Evolutionary conservation across 2,329 filamentous ascomycete species (phyloP).

Genomic region (Xylaria sp.): DNA sequence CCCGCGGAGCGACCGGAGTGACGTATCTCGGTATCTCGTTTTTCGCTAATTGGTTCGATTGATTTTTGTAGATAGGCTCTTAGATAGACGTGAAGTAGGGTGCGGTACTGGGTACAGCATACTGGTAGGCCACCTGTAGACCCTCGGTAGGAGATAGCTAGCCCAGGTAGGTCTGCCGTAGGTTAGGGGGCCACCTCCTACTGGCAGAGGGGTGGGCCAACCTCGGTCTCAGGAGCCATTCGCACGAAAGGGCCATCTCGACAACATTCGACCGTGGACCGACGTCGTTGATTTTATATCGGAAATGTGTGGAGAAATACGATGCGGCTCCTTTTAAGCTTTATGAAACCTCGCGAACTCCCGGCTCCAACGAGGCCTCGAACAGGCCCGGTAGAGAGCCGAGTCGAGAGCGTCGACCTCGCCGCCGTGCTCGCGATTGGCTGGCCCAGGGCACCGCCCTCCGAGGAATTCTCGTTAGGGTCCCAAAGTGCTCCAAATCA

Average conservation of each 20-base stretch:
- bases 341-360: constrained; percentile 48
- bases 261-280: constrained; percentile 25
- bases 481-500: background rate
- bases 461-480: constrained; percentile 49
- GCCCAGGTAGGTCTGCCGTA: background rate
- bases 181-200: background rate
- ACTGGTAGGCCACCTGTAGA: background rate
- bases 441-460: constrained; percentile 38
- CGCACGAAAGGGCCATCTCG: background rate
- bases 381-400: constrained; percentile 34
- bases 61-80: background rate
- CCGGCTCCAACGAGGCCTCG: constrained; percentile 44
- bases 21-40: background rate
- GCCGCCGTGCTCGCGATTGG: constrained; percentile 42
- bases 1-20: background rate
- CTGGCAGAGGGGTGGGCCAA: constrained; percentile 10
- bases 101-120: background rate
- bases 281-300: constrained; percentile 44
- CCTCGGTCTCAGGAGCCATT: constrained; percentile 3
- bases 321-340: constrained; percentile 48
- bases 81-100: background rate
- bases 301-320: constrained; percentile 46
- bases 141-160: background rate
- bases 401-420: constrained; percentile 36
- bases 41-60: constrained; percentile 23